Conservation (phyloP, 192 early-diverging fungal species). For the Backusella macrospora region DNA sequence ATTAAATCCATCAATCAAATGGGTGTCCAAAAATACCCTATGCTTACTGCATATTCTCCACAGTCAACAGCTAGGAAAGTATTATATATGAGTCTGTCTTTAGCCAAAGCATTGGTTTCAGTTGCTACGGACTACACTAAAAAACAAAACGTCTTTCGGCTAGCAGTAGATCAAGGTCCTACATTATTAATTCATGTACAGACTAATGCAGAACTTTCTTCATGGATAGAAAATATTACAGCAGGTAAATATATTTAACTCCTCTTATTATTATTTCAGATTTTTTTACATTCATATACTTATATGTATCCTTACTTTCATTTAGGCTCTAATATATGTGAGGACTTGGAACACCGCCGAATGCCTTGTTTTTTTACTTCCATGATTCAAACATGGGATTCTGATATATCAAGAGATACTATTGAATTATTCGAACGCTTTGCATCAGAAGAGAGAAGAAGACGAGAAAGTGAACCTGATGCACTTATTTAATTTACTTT, state of each 20-base stretch:
- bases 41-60: slow-evolving; percentile 1
- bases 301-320: neutral
- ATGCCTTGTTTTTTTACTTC: neutral
- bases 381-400: neutral
- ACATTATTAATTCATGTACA: slow-evolving; percentile 20
- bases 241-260: slow-evolving; percentile 17
- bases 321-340: slow-evolving; percentile 8
- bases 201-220: slow-evolving; percentile 5
- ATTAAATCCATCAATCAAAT: neutral
- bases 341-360: neutral
- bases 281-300: neutral
- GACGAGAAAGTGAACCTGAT: neutral
- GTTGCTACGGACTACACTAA: slow-evolving; percentile 27
- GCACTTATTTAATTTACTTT: neutral
- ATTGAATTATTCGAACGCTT: neutral
- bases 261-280: neutral
- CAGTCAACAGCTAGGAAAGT: neutral
- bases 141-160: slow-evolving; percentile 12
- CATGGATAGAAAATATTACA: slow-evolving; percentile 29
- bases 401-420: neutral
- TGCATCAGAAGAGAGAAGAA: slow-evolving; percentile 12
- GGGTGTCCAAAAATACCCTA: neutral
- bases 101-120: slow-evolving; percentile 7
- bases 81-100: neutral
- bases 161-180: slow-evolving; percentile 14